Evolutionary conservation across 148 eudicot species (phyloP), one percentile per base, ranked within the genome.

Genomic region (Persicaria maculosa): DNA sequence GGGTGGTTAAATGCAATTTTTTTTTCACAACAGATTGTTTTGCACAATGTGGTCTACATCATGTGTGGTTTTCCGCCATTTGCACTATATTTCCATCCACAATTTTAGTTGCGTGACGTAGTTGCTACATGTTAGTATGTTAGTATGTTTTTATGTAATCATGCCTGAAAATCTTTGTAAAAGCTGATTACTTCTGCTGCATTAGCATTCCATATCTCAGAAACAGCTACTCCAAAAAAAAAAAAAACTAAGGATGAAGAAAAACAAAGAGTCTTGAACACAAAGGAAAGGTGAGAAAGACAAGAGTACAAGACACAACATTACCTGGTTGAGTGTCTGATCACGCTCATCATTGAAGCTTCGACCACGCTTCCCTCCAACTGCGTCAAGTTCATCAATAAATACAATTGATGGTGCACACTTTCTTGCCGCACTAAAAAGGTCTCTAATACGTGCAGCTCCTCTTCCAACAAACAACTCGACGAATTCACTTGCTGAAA

Each of bases 321-420:
- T 45, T 80, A 95, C 99, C 92, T 96, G 99, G 80, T 96, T 96
- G 62, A 96, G 83, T 4, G 99, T 96, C 79, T 92, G 99, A 82
- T 96, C 99, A 74, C 97, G 87, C 83, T 96, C 99, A 76, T 92
- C 97, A 77, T 96, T 96, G 76, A 92, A 92, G 79, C 99, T 90
- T 78, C 97, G 89, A 46, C 99, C 99, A 71, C 99, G 97, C 75
- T 85, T 96, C 73, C 99, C 99, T 67, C 99, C 99, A 76, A 92
- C 99, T 45, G 99, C 97, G 75, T 96, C 99, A 72, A 96, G 91
- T 73, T 96, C 99, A 76, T 96, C 99, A 79, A 96, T 96, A 82
- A 96, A 96, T 78, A 96, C 86, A 72, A 96, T 96, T 1, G 99
- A 90, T 0, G 99, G 99, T 9, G 97, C 76, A 78, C 69, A 84